A percentile compares a stretch with the other conserved stretches of the same genome.
Evolutionary conservation across 352 stramenopile species (phyloP).

Genomic region (Phytophthora capsici): DNA sequence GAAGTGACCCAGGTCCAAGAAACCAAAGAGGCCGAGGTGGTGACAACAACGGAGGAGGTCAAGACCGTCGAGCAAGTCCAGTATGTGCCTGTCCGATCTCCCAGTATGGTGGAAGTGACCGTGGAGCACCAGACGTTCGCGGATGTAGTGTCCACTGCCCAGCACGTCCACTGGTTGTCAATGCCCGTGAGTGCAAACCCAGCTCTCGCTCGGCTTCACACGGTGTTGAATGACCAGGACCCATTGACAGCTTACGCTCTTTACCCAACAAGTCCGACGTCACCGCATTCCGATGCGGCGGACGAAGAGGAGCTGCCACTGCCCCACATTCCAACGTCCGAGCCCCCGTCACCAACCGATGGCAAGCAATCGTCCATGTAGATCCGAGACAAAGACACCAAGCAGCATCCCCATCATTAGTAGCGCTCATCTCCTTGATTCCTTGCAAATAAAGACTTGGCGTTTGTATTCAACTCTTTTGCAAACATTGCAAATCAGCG

Average conservation of each 20-base stretch:
- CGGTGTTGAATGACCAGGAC: constrained; percentile 41
- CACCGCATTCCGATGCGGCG: constrained; percentile 17
- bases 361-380: constrained; percentile 12
- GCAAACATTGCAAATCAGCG: constrained; percentile 13
- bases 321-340: constrained; percentile 23
- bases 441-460: constrained; percentile 11
- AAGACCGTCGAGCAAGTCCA: constrained; percentile 10
- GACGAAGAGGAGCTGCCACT: constrained; percentile 31
- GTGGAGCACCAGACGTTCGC: constrained; percentile 34
- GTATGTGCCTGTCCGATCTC: neutral
- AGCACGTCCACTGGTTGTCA: constrained; percentile 45
- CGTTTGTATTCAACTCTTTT: neutral
- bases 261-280: constrained; percentile 34
- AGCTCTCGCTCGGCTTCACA: constrained; percentile 43
- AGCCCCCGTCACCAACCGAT: constrained; percentile 18
- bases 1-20: constrained; percentile 9
- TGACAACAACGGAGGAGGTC: constrained; percentile 3
- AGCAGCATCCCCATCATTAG: constrained; percentile 19
- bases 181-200: constrained; percentile 39
- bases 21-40: constrained; percentile 1
- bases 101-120: constrained; percentile 24
- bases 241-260: constrained; percentile 45
- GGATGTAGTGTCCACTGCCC: constrained; percentile 23
- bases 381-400: constrained; percentile 19
- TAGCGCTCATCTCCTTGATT: constrained; percentile 27